phyloP scores from a whole-genome alignment of 495 filamentous ascomycete species.

The Apiosordaria backusii region DNA sequence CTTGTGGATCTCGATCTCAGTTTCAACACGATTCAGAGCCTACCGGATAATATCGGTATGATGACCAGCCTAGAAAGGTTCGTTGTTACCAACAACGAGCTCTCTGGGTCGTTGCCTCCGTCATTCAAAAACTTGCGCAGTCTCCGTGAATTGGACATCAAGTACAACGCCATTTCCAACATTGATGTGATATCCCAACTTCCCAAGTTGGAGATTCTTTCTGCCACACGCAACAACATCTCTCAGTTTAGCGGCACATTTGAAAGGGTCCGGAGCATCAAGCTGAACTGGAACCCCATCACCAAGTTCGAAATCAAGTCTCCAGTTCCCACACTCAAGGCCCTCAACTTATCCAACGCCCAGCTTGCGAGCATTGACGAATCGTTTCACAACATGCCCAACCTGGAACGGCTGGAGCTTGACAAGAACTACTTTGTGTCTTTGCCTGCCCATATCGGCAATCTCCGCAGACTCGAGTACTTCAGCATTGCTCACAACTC shows the following conservation, averaged over 20 bases:
- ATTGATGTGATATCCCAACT: constrained; percentile 81
- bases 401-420: constrained; percentile 78
- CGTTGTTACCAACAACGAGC: constrained; percentile 91
- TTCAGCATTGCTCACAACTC: constrained; percentile 92
- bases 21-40: constrained; percentile 79
- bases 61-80: constrained; percentile 78
- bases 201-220: constrained; percentile 79
- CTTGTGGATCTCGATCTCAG: constrained; percentile 94
- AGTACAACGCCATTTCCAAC: constrained; percentile 81
- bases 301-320: constrained; percentile 83
- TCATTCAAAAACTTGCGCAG: constrained; percentile 67
- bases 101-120: constrained; percentile 67
- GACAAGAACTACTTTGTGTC: constrained; percentile 96
- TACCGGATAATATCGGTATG: constrained; percentile 74
- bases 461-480: constrained; percentile 77
- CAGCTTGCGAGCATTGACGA: constrained; percentile 85
- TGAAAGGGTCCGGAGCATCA: constrained; percentile 73
- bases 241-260: constrained; percentile 85
- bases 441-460: constrained; percentile 77
- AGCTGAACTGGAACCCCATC: constrained; percentile 88
- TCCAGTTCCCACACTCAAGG: constrained; percentile 73
- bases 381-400: constrained; percentile 81
- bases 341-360: constrained; percentile 79
- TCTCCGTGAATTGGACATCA: constrained; percentile 86
- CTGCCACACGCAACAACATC: constrained; percentile 85